Conservation (phyloP, 2,329 filamentous ascomycete species). For the Cladosporium colombiae region DNA sequence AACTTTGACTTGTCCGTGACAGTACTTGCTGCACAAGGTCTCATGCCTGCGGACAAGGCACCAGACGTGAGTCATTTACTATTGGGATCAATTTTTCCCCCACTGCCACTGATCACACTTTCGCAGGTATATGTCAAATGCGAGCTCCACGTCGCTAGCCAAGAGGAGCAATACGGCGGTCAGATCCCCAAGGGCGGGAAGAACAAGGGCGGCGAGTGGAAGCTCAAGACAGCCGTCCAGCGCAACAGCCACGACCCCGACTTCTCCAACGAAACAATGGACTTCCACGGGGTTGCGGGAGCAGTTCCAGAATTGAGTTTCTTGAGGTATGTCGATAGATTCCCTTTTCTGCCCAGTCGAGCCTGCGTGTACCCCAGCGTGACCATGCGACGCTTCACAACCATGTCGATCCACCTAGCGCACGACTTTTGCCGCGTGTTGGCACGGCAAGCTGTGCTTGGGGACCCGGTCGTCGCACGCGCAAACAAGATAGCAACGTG, state of each 20-base stretch:
- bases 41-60: constrained; percentile 58
- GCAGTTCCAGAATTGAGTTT: constrained; percentile 52
- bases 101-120: neutral
- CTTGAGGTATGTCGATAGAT: constrained; percentile 44
- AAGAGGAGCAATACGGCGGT: constrained; percentile 49
- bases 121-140: constrained; percentile 71
- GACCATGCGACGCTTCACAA: constrained; percentile 4
- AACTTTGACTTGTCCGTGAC: constrained; percentile 68
- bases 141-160: constrained; percentile 76
- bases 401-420: neutral
- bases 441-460: neutral
- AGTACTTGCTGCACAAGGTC: constrained; percentile 72
- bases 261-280: constrained; percentile 45
- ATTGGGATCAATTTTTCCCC: neutral
- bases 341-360: neutral
- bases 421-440: neutral
- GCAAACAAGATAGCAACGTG: neutral
- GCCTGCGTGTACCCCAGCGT: neutral
- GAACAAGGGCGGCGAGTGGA: constrained; percentile 55
- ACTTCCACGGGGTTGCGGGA: constrained; percentile 45
- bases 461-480: neutral
- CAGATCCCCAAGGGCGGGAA: constrained; percentile 50
- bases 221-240: constrained; percentile 48
- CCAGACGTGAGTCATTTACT: constrained; percentile 34
- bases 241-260: constrained; percentile 44